These are phyloP conservation scores for Jatropha curcas DNA, from an alignment of 345 rosid species.

Conservation along the genomic window DNA sequence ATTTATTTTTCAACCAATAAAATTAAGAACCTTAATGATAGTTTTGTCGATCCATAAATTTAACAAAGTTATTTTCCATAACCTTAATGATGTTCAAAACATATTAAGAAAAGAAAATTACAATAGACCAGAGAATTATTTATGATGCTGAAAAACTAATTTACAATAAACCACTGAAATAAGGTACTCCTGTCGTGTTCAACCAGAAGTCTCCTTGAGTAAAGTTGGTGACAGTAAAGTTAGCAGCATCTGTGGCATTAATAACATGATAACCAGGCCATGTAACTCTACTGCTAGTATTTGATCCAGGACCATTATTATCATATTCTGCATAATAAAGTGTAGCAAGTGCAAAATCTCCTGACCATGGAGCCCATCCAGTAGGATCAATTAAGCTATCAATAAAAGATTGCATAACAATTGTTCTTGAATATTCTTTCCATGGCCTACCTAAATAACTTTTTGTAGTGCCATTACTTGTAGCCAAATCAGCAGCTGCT, in stretches of 20 bases:
- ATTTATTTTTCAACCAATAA: too few species aligned
- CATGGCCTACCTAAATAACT: conserved; percentile 39
- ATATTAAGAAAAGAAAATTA: too few species aligned
- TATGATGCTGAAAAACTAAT: background rate
- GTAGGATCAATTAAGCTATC: conserved; percentile 26
- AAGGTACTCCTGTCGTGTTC: conserved; percentile 36
- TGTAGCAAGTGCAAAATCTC: conserved; percentile 25
- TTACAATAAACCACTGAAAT: conserved; percentile 16
- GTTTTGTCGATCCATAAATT: too few species aligned
- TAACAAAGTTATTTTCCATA: too few species aligned
- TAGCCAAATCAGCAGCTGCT: conserved; percentile 35
- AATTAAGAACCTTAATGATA: too few species aligned
- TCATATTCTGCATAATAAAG: conserved; percentile 40
- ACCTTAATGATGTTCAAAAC: too few species aligned
- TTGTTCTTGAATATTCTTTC: conserved; percentile 40
- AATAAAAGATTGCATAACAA: conserved; percentile 35
- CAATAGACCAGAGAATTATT: too few species aligned
- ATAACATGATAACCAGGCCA: conserved; percentile 61
- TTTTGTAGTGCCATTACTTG: conserved; percentile 17
- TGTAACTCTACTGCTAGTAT: conserved; percentile 27
- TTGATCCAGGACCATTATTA: conserved; percentile 33
- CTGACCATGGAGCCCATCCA: conserved; percentile 36
- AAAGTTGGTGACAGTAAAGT: conserved; percentile 28
- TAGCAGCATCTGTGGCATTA: conserved; percentile 25
- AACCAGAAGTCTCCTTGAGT: conserved; percentile 29